Base-by-base conservation (phyloP, 495 filamentous ascomycete species). In the Thermothielavioides terrestris region DNA sequence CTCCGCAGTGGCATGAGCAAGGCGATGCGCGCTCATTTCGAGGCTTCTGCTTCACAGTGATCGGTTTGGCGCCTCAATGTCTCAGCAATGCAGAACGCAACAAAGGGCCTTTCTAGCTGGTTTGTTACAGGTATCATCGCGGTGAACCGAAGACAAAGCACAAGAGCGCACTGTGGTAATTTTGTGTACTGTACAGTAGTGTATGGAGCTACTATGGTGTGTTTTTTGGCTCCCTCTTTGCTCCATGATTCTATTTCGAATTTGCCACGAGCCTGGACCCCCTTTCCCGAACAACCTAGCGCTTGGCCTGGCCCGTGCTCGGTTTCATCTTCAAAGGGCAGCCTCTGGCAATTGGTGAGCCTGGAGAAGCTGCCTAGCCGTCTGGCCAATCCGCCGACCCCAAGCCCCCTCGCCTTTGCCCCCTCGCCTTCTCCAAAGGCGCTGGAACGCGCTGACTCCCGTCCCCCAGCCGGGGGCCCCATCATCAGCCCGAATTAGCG, bases 401-500 rank as follows among this genome's bases (percentile, higher is more conserved):
- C 42, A 22, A 42, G 46, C 45, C 38, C n/a, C 35, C 44, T 49
- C 54, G 50, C 42, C 35, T n/a, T n/a, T n/a, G n/a, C n/a, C 15
- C 9, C 2, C n/a, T 5, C 4, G 11, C 34, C 10, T 25, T 25
- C 35, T 17, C 34, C 43, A 17, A 38, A 37, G 22, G 17, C 39
- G 39, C 44, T 37, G 34, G 22, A 17, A 21, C 44, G 28, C 11
- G 27, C 39, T 41, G 10, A 27, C 39, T 26, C 37, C 39, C 23
- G 39, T 23, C 39, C n/a, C 35, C 9, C 5, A 6, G 6, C 27
- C 11, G 27, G 27, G 27, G 27, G 27, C 6, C 27, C 27, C 5
- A 5, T 28, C 57, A 56, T 54, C 57, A 57, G 60, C 60, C 59
- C 59, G 54, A 62, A 62, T 62, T 55, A 49, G 47, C 49, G 51